These are phyloP conservation scores for Pestalotiopsis sp. DNA, from an alignment of 2,329 filamentous ascomycete genomes.

Conservation along the genomic window DNA sequence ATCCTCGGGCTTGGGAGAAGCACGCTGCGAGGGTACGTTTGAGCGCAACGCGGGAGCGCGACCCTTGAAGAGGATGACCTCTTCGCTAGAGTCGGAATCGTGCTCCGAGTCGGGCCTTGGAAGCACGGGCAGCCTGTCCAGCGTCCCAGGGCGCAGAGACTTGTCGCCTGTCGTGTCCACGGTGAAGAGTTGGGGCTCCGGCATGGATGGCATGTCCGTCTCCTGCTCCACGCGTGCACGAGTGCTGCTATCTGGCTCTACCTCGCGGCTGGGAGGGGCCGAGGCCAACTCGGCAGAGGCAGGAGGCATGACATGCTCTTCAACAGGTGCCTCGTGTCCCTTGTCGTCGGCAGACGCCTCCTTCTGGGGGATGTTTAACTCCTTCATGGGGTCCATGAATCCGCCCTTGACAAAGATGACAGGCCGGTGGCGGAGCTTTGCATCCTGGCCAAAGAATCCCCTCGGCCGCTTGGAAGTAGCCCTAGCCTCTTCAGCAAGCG, in stretches of 20 bases:
- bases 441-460: slow-evolving; percentile 39
- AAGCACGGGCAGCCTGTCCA: slow-evolving; percentile 18
- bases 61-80: slow-evolving; percentile 71
- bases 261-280: background rate
- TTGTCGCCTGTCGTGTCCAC: slow-evolving; percentile 29
- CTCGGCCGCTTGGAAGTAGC: slow-evolving; percentile 50
- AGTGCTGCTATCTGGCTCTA: background rate
- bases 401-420: slow-evolving; percentile 58
- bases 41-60: slow-evolving; percentile 39
- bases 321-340: background rate
- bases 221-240: background rate
- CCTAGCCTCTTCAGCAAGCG: slow-evolving; percentile 51
- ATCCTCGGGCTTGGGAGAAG: background rate
- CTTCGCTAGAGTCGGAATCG: slow-evolving; percentile 66
- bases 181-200: slow-evolving; percentile 3
- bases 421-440: slow-evolving; percentile 50
- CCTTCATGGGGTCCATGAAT: slow-evolving; percentile 50
- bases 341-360: background rate
- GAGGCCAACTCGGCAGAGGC: background rate
- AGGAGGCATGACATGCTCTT: background rate
- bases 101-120: slow-evolving; percentile 22
- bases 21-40: slow-evolving; percentile 17
- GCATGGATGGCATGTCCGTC: background rate
- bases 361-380: slow-evolving; percentile 30
- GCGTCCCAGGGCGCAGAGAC: slow-evolving; percentile 13